Evolutionary conservation across 75 land plant species (phyloP).

Genomic region (Selaginella moellendorffii): DNA sequence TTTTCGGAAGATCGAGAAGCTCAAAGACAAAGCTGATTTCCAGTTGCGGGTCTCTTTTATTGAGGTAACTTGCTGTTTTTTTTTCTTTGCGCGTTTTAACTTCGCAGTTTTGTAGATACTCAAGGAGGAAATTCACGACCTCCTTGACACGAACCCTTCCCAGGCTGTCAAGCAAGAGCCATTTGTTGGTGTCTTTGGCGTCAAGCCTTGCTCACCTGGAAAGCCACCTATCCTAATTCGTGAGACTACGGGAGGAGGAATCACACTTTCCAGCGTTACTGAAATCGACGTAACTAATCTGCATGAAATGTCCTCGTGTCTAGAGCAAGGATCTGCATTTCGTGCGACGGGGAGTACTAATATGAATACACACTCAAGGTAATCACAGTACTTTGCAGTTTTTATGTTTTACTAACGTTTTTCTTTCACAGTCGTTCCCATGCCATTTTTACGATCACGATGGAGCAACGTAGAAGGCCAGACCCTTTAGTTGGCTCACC

Average conservation of each 20-base stretch:
- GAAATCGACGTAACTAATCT: conserved; percentile 63
- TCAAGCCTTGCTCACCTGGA: conserved; percentile 43
- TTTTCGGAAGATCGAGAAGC: conserved; percentile 5
- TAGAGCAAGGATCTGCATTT: conserved; percentile 83
- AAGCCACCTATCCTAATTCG: conserved; percentile 90
- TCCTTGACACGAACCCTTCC: conserved; percentile 57
- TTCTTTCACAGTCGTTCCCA: background rate
- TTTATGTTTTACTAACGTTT: background rate
- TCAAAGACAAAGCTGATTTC: conserved; percentile 5
- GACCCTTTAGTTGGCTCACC: background rate
- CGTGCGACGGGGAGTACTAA: conserved; percentile 99
- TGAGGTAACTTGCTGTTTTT: conserved; percentile 4
- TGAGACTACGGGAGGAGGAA: conserved; percentile 85
- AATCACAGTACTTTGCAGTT: background rate
- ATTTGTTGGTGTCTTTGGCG: conserved; percentile 23
- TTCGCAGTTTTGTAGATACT: conserved; percentile 45
- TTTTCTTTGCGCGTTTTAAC: background rate
- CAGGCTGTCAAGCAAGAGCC: conserved; percentile 36
- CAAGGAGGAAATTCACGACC: conserved; percentile 91
- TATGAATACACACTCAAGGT: conserved; percentile 97
- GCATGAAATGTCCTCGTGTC: conserved; percentile 82
- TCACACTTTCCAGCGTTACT: conserved; percentile 83
- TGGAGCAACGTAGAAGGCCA: background rate
- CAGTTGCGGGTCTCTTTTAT: conserved; percentile 16
- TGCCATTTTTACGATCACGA: conserved; percentile 2